A percentile compares a stretch with the other conserved stretches of the same genome.
Evolutionary conservation across 306 rosid genomes (phyloP).

Genomic region (Vigna angularis): DNA sequence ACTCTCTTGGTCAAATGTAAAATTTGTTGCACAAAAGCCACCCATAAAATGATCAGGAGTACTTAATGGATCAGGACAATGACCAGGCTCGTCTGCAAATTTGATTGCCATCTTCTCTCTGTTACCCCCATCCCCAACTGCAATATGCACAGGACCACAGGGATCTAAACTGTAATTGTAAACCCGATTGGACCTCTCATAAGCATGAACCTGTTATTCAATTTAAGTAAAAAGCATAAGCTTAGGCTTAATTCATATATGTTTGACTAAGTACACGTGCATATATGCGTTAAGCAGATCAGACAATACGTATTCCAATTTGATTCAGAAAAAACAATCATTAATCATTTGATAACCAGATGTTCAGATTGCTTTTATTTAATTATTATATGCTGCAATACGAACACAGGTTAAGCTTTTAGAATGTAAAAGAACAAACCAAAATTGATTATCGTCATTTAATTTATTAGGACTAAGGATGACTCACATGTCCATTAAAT

Average conservation of each 20-base stretch:
- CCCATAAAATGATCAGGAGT: constrained; percentile 59
- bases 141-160: constrained; percentile 78
- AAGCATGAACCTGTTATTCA: constrained; percentile 83
- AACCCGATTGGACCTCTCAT: constrained; percentile 85
- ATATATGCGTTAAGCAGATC: constrained; percentile 23
- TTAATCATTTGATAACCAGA: constrained; percentile 6
- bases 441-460: constrained; percentile 25
- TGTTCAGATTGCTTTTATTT: constrained; percentile 18
- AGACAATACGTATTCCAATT: constrained; percentile 26
- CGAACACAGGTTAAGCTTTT: constrained; percentile 4
- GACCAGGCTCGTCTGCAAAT: constrained; percentile 69
- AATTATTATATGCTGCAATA: constrained; percentile 6
- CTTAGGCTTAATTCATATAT: constrained; percentile 24
- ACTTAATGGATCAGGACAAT: constrained; percentile 67
- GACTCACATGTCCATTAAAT: constrained; percentile 86
- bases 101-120: constrained; percentile 79
- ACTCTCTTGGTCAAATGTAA: constrained; percentile 65
- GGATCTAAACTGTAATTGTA: constrained; percentile 77
- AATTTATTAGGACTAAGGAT: constrained; percentile 12
- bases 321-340: not conserved
- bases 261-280: constrained; percentile 17
- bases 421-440: constrained; percentile 20
- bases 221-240: constrained; percentile 16
- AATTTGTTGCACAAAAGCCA: constrained; percentile 70
- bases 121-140: constrained; percentile 88